Percentiles rank a stretch among this genome's conserved stretches.
These are phyloP conservation scores for Fagus crenata DNA, from an alignment of 306 rosid species.

Conservation along the genomic window DNA sequence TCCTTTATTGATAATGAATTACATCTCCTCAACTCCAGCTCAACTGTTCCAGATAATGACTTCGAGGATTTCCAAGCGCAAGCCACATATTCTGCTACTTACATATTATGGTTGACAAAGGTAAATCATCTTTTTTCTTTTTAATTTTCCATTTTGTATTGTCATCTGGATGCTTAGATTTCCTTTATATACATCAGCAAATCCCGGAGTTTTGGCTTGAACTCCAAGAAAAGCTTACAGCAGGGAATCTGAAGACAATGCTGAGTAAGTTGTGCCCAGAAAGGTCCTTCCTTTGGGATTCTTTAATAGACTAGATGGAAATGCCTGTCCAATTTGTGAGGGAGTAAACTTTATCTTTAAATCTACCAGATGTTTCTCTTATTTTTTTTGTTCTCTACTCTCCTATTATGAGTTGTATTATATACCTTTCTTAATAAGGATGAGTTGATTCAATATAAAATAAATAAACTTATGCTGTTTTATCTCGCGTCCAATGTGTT, in stretches of 20 bases:
- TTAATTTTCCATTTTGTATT: slow-evolving; percentile 5
- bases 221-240: slow-evolving; percentile 49
- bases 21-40: slow-evolving; percentile 51
- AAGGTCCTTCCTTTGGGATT: slow-evolving; percentile 54
- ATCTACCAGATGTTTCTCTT: background rate
- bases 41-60: slow-evolving; percentile 42
- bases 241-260: slow-evolving; percentile 49
- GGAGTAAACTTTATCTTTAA: too few species aligned
- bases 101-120: slow-evolving; percentile 66
- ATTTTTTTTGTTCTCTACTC: too few species aligned
- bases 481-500: too few species aligned
- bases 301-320: slow-evolving; percentile 24
- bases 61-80: slow-evolving; percentile 76
- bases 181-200: slow-evolving; percentile 54
- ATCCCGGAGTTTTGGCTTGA: slow-evolving; percentile 40
- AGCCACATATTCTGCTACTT: slow-evolving; percentile 54
- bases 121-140: slow-evolving; percentile 30
- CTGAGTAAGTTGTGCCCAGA: slow-evolving; percentile 56
- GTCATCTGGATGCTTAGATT: slow-evolving; percentile 18
- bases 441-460: too few species aligned
- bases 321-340: background rate
- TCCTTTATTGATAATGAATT: slow-evolving; percentile 56
- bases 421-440: too few species aligned
- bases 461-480: too few species aligned
- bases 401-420: too few species aligned